These are phyloP conservation scores for Mimosa pudica DNA, from an alignment of 306 rosid genomes.

Conservation along the genomic window DNA sequence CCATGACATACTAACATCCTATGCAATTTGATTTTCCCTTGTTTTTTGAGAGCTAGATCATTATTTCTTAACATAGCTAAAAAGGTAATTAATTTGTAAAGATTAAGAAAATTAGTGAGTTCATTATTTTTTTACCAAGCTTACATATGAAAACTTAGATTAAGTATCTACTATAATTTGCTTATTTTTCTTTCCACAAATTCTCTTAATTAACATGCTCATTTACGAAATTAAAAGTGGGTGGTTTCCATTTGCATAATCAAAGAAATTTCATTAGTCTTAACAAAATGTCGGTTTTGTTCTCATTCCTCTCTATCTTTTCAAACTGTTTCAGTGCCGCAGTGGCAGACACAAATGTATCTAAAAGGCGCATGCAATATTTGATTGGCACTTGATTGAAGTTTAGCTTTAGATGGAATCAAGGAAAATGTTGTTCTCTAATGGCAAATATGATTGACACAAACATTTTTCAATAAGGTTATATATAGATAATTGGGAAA, in stretches of 20 bases:
- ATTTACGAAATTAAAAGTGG: not conserved
- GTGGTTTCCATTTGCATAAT: not conserved
- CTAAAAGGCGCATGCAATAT: not conserved
- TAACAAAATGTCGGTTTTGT: not conserved
- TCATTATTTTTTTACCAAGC: too few species aligned
- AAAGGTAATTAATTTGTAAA: too few species aligned
- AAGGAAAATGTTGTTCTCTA: not conserved
- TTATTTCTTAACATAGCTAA: too few species aligned
- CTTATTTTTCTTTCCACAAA: not conserved
- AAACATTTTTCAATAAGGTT: too few species aligned
- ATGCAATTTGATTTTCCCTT: too few species aligned
- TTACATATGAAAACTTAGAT: too few species aligned
- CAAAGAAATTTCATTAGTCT: not conserved
- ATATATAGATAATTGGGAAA: too few species aligned
- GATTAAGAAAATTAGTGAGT: too few species aligned
- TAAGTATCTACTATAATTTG: not conserved
- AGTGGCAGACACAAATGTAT: not conserved
- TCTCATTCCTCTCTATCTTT: not conserved
- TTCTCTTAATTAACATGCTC: not conserved
- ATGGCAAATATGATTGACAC: not conserved
- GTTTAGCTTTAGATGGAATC: not conserved
- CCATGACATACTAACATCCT: too few species aligned
- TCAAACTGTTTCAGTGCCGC: not conserved
- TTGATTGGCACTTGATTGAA: not conserved
- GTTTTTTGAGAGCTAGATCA: too few species aligned